Percentiles rank a stretch among this genome's conserved stretches.
These are phyloP conservation scores for Fraxinus greggii DNA, from an alignment of 305 asterid genomes.

Conservation along the genomic window DNA sequence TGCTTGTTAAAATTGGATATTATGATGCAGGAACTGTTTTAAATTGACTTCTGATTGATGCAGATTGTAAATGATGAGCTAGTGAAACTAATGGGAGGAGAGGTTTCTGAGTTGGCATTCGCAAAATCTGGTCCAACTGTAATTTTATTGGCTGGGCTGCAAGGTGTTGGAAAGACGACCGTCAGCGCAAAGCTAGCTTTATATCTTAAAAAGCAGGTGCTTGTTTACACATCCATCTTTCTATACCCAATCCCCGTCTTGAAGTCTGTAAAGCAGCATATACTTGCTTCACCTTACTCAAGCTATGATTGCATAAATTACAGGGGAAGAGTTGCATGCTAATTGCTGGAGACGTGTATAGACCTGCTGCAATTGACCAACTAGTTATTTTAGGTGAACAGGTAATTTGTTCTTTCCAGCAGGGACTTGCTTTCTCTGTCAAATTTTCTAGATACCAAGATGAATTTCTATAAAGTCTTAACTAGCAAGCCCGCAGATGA, in stretches of 20 bases:
- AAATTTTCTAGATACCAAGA: slow-evolving; percentile 13
- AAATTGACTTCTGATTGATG: slow-evolving; percentile 20
- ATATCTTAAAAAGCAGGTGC: slow-evolving; percentile 89
- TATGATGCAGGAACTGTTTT: slow-evolving; percentile 9
- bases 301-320: slow-evolving; percentile 23
- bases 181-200: slow-evolving; percentile 92
- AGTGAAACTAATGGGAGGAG: slow-evolving; percentile 92
- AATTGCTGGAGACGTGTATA: slow-evolving; percentile 95
- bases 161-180: slow-evolving; percentile 99
- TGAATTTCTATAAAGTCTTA: not conserved
- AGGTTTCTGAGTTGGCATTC: slow-evolving; percentile 82
- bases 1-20: slow-evolving; percentile 13
- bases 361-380: slow-evolving; percentile 99
- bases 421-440: slow-evolving; percentile 19
- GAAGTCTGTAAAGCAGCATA: slow-evolving; percentile 17
- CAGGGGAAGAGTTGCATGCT: slow-evolving; percentile 99
- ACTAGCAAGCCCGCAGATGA: not conserved
- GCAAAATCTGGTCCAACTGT: slow-evolving; percentile 81
- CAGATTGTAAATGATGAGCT: slow-evolving; percentile 92
- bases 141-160: slow-evolving; percentile 91
- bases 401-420: slow-evolving; percentile 41
- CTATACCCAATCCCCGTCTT: not conserved
- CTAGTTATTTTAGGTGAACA: slow-evolving; percentile 88
- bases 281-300: slow-evolving; percentile 20
- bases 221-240: slow-evolving; percentile 22